Percentiles rank a stretch among this genome's conserved stretches.
phyloP scores from a whole-genome alignment of 345 rosid genomes.

The Leavenworthia alabamica region DNA sequence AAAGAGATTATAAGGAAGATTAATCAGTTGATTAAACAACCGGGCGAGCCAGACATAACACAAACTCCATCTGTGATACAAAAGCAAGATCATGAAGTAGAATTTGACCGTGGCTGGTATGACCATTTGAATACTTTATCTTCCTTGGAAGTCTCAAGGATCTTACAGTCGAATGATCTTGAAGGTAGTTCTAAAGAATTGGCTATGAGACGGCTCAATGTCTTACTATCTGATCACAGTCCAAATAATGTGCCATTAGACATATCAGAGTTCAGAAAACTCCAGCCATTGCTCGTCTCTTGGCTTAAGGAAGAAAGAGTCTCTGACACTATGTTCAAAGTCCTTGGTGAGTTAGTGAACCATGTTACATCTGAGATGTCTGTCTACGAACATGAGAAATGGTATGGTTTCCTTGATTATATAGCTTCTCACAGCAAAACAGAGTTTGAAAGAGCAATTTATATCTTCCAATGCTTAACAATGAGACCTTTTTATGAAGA shows the following conservation, averaged over 20 bases:
- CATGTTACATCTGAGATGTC: conserved; percentile 3
- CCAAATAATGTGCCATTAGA: neutral
- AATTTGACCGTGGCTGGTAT: neutral
- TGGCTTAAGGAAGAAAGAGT: conserved; percentile 5
- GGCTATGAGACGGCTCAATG: neutral
- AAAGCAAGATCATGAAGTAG: neutral
- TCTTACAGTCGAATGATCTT: neutral
- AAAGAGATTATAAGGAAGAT: neutral
- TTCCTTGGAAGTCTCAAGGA: neutral
- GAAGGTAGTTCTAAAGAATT: neutral
- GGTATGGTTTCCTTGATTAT: neutral
- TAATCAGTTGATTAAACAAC: neutral
- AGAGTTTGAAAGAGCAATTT: neutral
- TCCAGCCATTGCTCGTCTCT: conserved; percentile 4
- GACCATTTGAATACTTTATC: neutral
- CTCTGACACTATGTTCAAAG: conserved; percentile 6
- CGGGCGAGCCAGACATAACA: neutral
- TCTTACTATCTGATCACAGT: neutral
- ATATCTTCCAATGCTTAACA: neutral
- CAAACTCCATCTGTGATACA: neutral
- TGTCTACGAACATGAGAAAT: neutral
- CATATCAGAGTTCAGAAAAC: neutral
- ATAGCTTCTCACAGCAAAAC: neutral
- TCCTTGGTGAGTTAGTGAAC: conserved; percentile 8
- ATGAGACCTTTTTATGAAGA: neutral